phyloP scores from a whole-genome alignment of 805 yeast genomes.

The Candida tammaniensis region DNA sequence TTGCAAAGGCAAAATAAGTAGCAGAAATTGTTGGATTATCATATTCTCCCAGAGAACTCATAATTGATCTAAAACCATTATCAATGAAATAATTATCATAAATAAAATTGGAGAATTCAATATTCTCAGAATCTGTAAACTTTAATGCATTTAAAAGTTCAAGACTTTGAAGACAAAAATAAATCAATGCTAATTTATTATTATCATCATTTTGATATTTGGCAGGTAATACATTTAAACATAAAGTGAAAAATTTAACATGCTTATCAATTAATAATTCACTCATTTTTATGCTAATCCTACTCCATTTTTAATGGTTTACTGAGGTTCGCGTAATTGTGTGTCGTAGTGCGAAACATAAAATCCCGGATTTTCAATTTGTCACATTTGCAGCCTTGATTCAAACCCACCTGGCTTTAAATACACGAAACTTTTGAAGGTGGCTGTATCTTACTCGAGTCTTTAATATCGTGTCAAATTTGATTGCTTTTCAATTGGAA shows the following conservation, averaged over 20 bases:
- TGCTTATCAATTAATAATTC: conserved; percentile 26
- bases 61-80: conserved; percentile 56
- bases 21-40: conserved; percentile 69
- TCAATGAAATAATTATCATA: conserved; percentile 42
- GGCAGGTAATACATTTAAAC: conserved; percentile 53
- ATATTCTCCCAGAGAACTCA: conserved; percentile 34
- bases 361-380: no score
- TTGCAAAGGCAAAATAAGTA: conserved; percentile 71
- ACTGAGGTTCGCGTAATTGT: no score
- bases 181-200: conserved; percentile 65
- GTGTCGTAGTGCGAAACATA: no score
- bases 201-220: conserved; percentile 63
- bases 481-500: no score
- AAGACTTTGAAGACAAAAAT: conserved; percentile 65
- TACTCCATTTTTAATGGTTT: not conserved
- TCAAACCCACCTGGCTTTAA: no score
- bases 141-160: conserved; percentile 32
- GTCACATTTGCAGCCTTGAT: no score
- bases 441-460: no score
- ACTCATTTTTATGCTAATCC: conserved; percentile 1
- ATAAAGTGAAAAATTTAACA: conserved; percentile 47
- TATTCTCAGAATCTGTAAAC: conserved; percentile 9
- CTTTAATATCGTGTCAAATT: no score
- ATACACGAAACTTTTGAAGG: no score
- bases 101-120: conserved; percentile 39